Evolutionary conservation across 805 yeast genomes (phyloP).

Genomic region (Metschnikowia bowlesiae): DNA sequence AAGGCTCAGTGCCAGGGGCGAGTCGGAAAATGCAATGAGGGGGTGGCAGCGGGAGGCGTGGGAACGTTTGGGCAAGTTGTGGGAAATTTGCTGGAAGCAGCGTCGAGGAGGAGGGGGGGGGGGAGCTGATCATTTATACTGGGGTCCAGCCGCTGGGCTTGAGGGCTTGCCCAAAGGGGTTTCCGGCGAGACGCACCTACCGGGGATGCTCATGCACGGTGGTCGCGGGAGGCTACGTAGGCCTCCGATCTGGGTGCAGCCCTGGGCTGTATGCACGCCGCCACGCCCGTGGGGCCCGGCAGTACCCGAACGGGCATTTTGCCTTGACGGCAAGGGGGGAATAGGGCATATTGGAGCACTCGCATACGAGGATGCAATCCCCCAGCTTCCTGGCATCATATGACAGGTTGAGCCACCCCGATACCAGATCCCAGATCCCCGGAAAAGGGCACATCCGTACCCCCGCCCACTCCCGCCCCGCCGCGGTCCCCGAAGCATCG

Average conservation of each 20-base stretch:
- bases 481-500: too few relatives aligned
- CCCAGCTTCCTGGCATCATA: too few relatives aligned
- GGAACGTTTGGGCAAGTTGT: not conserved
- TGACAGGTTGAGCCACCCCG: too few relatives aligned
- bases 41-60: not conserved
- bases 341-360: too few relatives aligned
- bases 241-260: not conserved
- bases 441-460: too few relatives aligned
- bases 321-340: too few relatives aligned
- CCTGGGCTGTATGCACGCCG: not conserved
- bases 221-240: not conserved
- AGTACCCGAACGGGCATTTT: too few relatives aligned
- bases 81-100: not conserved
- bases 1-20: too few relatives aligned
- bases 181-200: not conserved
- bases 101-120: not conserved
- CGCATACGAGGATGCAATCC: too few relatives aligned
- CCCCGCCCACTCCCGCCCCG: too few relatives aligned
- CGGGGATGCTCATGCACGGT: not conserved
- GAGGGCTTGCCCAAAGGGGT: not conserved
- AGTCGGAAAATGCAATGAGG: not conserved
- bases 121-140: slow-evolving; percentile 1
- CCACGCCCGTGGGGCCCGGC: too few relatives aligned
- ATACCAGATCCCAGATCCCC: too few relatives aligned
- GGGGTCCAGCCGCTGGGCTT: not conserved